Conservation (phyloP, 371 early-diverging fungal genomes). For the Dichotomocladium elegans region DNA sequence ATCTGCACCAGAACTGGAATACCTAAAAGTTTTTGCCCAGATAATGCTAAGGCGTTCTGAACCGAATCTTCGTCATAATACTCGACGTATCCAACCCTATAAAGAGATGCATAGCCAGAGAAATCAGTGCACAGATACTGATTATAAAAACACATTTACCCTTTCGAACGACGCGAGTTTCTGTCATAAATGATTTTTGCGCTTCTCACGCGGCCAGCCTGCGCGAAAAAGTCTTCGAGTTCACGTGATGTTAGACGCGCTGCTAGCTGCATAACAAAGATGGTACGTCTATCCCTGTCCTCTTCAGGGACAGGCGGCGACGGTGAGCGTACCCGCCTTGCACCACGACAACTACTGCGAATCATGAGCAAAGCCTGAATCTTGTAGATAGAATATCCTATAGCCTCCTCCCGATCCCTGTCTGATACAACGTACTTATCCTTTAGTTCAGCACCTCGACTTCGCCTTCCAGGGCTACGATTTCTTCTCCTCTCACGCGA, state of each 20-base stretch:
- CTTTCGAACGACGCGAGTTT: constrained; percentile 87
- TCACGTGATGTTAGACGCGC: constrained; percentile 76
- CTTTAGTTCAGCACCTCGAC: constrained; percentile 27
- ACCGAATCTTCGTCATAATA: constrained; percentile 88
- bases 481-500: constrained; percentile 39
- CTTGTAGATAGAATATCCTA: constrained; percentile 16
- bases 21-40: constrained; percentile 89
- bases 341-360: background rate
- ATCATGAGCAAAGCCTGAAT: background rate
- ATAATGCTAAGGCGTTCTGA: constrained; percentile 76
- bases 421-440: too few species aligned
- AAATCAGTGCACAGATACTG: too few species aligned
- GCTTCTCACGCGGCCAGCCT: constrained; percentile 85
- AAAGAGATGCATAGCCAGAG: too few species aligned
- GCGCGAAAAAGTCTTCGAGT: constrained; percentile 82
- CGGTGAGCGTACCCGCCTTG: constrained; percentile 52
- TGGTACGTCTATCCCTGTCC: constrained; percentile 88
- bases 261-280: constrained; percentile 92
- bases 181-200: constrained; percentile 87
- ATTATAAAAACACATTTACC: constrained; percentile 50
- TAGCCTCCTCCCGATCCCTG: constrained; percentile 19
- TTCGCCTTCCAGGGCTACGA: constrained; percentile 37
- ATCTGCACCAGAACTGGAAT: constrained; percentile 91
- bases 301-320: constrained; percentile 70
- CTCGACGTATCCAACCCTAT: constrained; percentile 88